Conservation (phyloP, 2,329 filamentous ascomycete species). For the Dryadomyces quercus-mongolicae region DNA sequence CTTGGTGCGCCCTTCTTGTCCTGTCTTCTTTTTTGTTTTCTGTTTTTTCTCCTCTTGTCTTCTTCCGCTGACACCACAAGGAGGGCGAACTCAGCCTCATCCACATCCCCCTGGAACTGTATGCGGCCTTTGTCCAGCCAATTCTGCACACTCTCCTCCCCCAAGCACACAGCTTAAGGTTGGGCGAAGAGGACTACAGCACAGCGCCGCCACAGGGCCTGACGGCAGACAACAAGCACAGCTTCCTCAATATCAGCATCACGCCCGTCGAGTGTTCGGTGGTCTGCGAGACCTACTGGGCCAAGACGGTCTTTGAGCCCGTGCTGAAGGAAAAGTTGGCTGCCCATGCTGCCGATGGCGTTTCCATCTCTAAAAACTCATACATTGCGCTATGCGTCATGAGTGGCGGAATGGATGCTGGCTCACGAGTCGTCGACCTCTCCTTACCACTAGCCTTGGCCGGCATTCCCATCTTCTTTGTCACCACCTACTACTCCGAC, state of each 20-base stretch:
- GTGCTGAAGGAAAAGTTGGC: conserved; percentile 48
- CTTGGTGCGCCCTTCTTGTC: conserved; percentile 36
- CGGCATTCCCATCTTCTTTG: conserved; percentile 94
- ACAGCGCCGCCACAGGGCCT: conserved; percentile 31
- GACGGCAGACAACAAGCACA: conserved; percentile 46
- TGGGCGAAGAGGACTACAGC: conserved; percentile 13
- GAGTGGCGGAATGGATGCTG: conserved; percentile 80
- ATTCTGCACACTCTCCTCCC: conserved; percentile 79
- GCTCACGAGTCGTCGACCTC: conserved; percentile 80
- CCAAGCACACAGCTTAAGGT: conserved; percentile 30
- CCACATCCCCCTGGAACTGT: conserved; percentile 73
- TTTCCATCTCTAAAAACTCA: conserved; percentile 69
- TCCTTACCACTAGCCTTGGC: conserved; percentile 85
- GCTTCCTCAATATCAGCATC: conserved; percentile 86
- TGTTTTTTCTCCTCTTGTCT: neutral
- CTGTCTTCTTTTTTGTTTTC: neutral
- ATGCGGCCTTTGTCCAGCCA: conserved; percentile 69
- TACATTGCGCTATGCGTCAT: conserved; percentile 86
- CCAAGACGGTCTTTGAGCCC: conserved; percentile 63
- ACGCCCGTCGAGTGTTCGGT: conserved; percentile 89
- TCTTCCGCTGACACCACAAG: conserved; percentile 32
- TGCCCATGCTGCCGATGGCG: conserved; percentile 33
- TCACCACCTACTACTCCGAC: conserved; percentile 95
- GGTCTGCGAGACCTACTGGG: conserved; percentile 69
- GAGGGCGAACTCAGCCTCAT: conserved; percentile 79